Evolutionary conservation across 805 yeast genomes (phyloP).

Genomic region (Maudiozyma pseudohumilis): DNA sequence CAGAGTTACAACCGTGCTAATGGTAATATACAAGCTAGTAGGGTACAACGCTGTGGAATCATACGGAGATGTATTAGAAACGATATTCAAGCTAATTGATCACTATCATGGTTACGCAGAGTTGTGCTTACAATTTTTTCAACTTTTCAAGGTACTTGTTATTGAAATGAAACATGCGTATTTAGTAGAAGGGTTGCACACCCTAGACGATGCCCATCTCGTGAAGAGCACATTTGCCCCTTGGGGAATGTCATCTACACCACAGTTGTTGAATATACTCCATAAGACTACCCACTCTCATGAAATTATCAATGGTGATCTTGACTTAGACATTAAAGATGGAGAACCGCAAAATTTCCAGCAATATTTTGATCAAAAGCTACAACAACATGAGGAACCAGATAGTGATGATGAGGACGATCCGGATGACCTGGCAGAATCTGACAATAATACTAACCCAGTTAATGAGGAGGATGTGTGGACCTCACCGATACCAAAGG

Average conservation of each 20-base stretch:
- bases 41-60: constrained; percentile 57
- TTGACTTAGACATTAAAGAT: constrained; percentile 10
- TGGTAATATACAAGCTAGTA: constrained; percentile 59
- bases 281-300: constrained; percentile 29
- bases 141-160: constrained; percentile 54
- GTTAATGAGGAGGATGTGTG: constrained; percentile 33
- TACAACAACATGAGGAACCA: constrained; percentile 9
- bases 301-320: background rate
- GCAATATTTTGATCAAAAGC: constrained; percentile 30
- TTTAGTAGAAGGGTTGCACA: constrained; percentile 19
- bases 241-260: constrained; percentile 47
- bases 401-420: constrained; percentile 32
- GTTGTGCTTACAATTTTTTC: constrained; percentile 63
- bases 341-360: constrained; percentile 29
- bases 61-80: constrained; percentile 61
- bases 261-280: constrained; percentile 37
- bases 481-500: constrained; percentile 57
- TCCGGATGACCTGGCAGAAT: constrained; percentile 13
- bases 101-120: constrained; percentile 72
- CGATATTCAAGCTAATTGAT: constrained; percentile 71
- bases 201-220: constrained; percentile 11
- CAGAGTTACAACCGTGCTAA: constrained; percentile 62
- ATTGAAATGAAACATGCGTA: constrained; percentile 36
- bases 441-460: background rate
- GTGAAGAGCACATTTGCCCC: constrained; percentile 34